Percentiles rank a stretch among this genome's conserved stretches.
These are phyloP conservation scores for Beauveria australis DNA, from an alignment of 2,329 filamentous ascomycete genomes.

Conservation along the genomic window DNA sequence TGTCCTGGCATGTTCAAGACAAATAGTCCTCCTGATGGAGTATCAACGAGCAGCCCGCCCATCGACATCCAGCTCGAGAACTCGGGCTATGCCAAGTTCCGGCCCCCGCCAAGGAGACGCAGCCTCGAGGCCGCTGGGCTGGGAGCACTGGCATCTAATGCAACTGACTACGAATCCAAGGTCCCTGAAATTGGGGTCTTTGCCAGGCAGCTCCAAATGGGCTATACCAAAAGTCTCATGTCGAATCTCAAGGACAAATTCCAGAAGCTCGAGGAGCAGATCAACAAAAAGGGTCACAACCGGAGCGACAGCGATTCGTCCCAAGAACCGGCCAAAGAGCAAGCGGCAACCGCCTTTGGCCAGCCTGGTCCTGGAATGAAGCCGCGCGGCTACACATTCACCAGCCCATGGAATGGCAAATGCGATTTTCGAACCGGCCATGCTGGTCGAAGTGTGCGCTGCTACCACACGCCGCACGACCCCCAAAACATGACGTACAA, in stretches of 20 bases:
- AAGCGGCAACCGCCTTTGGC: neutral
- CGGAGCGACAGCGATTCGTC: constrained; percentile 22
- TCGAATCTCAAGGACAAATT: constrained; percentile 39
- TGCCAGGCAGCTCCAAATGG: constrained; percentile 49
- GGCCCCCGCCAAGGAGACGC: constrained; percentile 35
- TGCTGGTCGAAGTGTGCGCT: constrained; percentile 66
- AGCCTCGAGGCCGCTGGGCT: constrained; percentile 23
- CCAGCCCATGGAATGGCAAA: constrained; percentile 76
- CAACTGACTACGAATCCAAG: neutral
- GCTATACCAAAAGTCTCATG: constrained; percentile 42
- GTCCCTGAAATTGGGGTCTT: constrained; percentile 30
- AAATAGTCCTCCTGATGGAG: constrained; percentile 15
- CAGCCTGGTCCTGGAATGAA: constrained; percentile 40
- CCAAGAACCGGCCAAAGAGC: neutral
- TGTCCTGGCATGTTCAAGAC: neutral
- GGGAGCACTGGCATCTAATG: constrained; percentile 8
- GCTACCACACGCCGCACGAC: constrained; percentile 59
- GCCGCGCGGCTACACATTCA: constrained; percentile 65
- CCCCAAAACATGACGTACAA: constrained; percentile 29
- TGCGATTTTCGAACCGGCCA: constrained; percentile 80
- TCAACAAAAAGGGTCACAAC: constrained; percentile 18
- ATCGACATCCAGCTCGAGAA: constrained; percentile 47
- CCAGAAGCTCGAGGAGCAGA: constrained; percentile 25
- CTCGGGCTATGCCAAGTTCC: constrained; percentile 50
- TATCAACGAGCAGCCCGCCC: constrained; percentile 24